These are phyloP conservation scores for Xylaria sp. DNA, from an alignment of 2,329 filamentous ascomycete species.

Conservation along the genomic window DNA sequence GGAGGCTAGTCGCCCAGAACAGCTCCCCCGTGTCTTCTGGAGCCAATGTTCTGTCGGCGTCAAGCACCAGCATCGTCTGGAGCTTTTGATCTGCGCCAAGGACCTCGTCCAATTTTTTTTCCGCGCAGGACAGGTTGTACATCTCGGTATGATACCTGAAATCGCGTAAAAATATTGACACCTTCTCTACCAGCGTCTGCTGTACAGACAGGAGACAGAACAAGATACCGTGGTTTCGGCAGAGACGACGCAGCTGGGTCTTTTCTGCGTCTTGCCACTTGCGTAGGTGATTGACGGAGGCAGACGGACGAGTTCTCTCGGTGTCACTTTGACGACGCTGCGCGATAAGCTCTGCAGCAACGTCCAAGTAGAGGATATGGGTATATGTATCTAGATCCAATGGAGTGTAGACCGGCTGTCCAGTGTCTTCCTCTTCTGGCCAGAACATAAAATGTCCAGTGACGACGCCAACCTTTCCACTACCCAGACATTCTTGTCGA, in stretches of 20 bases:
- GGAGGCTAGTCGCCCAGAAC: constrained; percentile 57
- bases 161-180: constrained; percentile 50
- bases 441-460: constrained; percentile 68
- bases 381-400: constrained; percentile 62
- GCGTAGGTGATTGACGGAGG: constrained; percentile 53
- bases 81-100: constrained; percentile 43
- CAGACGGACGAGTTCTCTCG: constrained; percentile 50
- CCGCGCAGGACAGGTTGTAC: constrained; percentile 52
- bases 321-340: constrained; percentile 54
- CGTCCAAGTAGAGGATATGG: constrained; percentile 68
- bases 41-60: constrained; percentile 68
- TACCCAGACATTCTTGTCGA: constrained; percentile 50
- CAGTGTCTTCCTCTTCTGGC: constrained; percentile 51
- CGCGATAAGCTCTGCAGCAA: constrained; percentile 52
- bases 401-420: constrained; percentile 54
- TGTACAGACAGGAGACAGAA: constrained; percentile 51
- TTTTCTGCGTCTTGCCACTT: constrained; percentile 63
- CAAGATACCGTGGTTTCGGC: constrained; percentile 58
- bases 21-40: constrained; percentile 60
- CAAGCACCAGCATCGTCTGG: constrained; percentile 64
- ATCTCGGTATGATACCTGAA: constrained; percentile 54
- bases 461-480: constrained; percentile 58
- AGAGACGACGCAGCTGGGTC: constrained; percentile 56
- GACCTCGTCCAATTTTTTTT: constrained; percentile 50
- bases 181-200: constrained; percentile 25